Base-by-base conservation (phyloP, 2,329 filamentous ascomycete genomes). In the Colletotrichum destructivum region DNA sequence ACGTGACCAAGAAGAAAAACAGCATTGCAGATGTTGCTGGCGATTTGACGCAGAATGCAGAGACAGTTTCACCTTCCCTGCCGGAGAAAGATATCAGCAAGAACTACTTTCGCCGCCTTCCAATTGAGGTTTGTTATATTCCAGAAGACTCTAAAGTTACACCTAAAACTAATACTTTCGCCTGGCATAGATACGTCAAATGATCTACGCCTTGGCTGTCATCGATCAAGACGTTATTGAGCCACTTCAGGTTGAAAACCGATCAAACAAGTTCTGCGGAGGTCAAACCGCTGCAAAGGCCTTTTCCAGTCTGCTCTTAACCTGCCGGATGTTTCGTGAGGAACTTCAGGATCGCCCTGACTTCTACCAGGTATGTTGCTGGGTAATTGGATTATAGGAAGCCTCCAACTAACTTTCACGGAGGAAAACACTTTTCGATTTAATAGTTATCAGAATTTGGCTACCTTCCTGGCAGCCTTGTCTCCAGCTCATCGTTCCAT, bases 231-330 rank as follows among this genome's bases (percentile, higher is more conserved):
- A 59, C 8, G 38, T 18, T 1, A 55, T 69, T 38, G 7, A 44
- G 4, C 67, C 67, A 18, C 8, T 54, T 11, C 46, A 57, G 23
- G 35, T 60, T 4, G 47, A 46, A 31, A 2, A 12, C 3, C 31
- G n/a, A 15, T 57, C 67, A 8, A 69, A 66, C 23, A 69, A 66
- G 55, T 69, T 69, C 62, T 15, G 15, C 7, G 40, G 47, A 16
- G 11, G 15, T 15, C 6, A 31, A 18, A 16, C 26, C 5, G 42
- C 52, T n/a, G 21, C 40, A n/a, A 35, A 35, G 13, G 46, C 16
- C 8, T 69, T 66, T 44, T 47, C 67, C 4, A 46, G 54, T 18
- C 26, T 69, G 11, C 47, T 66, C 11, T 23, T 61, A 7, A 66
- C 55, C 26, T 66, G 62, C 23, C 54, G 47, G 23, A 6, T 44